Evolutionary conservation across 2,329 filamentous ascomycete genomes (phyloP), one percentile per base, ranked within the genome.

Genomic region (Didymella lethalis): DNA sequence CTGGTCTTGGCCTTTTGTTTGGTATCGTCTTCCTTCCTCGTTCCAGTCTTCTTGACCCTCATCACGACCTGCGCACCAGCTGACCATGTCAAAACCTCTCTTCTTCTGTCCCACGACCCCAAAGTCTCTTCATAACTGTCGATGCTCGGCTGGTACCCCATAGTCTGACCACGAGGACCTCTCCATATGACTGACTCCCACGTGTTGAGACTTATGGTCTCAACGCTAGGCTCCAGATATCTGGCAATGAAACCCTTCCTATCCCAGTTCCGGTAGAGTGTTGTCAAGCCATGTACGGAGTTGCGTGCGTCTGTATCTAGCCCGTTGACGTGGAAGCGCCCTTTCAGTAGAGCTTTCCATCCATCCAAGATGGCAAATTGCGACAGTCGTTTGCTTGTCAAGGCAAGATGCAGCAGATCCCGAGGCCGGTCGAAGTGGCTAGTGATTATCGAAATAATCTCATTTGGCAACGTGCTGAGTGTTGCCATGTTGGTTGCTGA

Each of bases 81-180:
- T 51, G 86, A 86, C 81, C 85, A 88, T 2, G 81, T 84, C 7
- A 89, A 70, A 0, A 85, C 81, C 67, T 88, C 86, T 65, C 79
- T 81, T 63, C 83, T 78, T 47, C 83, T 77, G 46, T 74, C 72
- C 56, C 73, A 75, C 1, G 60, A 53, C 10, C 74, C 73, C 2
- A 78, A 79, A 41, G 76, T 79, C n/a, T 77, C 74, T 64, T 87
- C 84, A 64, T 86, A 86, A 56, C 83, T 85, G 66, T 87, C 84
- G 47, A 88, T 80, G 41, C 80, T 79, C 18, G 87, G 86, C 25
- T 82, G 82, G 64, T 86, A 89, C 3, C 86, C 86, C 68, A 88
- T 84, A 54, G 79, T 88, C 77, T 80, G 81, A 1, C 80, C 79
- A 61, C 68, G 79, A 53, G 73, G 78, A 63, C 68, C 75, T 66